Evolutionary conservation across 139 green algal species (phyloP).

Genomic region (Picochlorum sp.): DNA sequence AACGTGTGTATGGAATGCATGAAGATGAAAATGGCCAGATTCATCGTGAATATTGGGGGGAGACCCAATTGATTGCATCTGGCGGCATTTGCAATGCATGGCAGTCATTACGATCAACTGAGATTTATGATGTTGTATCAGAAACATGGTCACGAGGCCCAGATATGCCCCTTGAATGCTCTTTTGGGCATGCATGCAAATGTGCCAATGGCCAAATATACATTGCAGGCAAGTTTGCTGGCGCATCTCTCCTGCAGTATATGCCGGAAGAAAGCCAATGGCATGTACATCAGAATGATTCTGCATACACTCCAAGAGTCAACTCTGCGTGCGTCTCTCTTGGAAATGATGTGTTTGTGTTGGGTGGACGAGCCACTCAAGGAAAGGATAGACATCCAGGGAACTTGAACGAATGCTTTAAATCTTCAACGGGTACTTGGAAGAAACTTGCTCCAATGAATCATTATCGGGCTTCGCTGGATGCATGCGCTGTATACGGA

Average conservation of each 20-base stretch:
- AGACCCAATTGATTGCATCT: conserved; percentile 11
- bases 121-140: conserved; percentile 40
- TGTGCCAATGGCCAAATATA: background rate
- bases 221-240: conserved; percentile 10
- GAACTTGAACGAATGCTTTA: conserved; percentile 23
- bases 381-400: conserved; percentile 19
- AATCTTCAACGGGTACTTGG: conserved; percentile 21
- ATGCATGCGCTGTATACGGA: conserved; percentile 12
- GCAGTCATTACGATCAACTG: conserved; percentile 23
- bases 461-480: conserved; percentile 21
- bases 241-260: conserved; percentile 13
- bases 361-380: conserved; percentile 23
- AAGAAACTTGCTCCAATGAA: conserved; percentile 17
- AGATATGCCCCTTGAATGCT: conserved; percentile 17
- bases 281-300: background rate
- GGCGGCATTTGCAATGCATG: conserved; percentile 25
- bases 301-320: conserved; percentile 12
- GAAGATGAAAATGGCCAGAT: background rate
- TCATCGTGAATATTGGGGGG: background rate
- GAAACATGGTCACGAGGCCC: conserved; percentile 42
- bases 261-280: conserved; percentile 3
- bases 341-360: conserved; percentile 4
- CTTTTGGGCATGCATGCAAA: conserved; percentile 16
- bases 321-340: conserved; percentile 16
- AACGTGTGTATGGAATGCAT: too few relatives aligned